phyloP scores from a whole-genome alignment of 805 yeast species.

The Starmerella apis region DNA sequence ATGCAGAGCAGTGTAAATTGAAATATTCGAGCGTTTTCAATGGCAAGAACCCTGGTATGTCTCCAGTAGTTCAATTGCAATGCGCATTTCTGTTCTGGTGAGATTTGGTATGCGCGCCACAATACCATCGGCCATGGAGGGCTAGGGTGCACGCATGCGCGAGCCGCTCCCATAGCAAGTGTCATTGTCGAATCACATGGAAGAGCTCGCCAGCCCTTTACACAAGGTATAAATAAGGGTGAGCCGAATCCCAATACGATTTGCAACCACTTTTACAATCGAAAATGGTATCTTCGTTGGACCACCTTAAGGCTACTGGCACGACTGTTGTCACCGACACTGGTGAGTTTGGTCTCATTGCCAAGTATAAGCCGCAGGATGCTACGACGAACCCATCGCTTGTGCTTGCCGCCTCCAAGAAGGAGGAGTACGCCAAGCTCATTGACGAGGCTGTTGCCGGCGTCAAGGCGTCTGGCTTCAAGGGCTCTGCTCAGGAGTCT shows the following conservation, averaged over 20 bases:
- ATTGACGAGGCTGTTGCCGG: slow-evolving; percentile 84
- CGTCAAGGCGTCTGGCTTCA: slow-evolving; percentile 44
- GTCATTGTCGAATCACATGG: slow-evolving; percentile 8
- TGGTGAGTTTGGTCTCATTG: slow-evolving; percentile 95
- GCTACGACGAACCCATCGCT: slow-evolving; percentile 98
- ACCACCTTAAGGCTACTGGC: slow-evolving; percentile 87
- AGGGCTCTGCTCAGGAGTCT: slow-evolving; percentile 40
- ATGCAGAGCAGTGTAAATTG: too few relatives aligned
- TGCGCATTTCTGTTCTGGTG: neutral
- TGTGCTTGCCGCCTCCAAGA: slow-evolving; percentile 89
- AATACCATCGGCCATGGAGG: neutral
- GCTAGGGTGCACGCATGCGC: neutral
- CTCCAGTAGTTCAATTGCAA: neutral
- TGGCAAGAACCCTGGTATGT: neutral
- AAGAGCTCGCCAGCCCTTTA: neutral
- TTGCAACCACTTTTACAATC: neutral
- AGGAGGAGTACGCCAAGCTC: slow-evolving; percentile 76
- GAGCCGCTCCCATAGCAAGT: slow-evolving; percentile 3
- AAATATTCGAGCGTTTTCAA: too few relatives aligned
- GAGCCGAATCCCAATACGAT: neutral
- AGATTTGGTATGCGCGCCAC: neutral
- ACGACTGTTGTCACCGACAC: slow-evolving; percentile 97
- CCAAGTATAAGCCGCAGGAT: slow-evolving; percentile 97
- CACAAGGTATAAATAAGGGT: slow-evolving; percentile 4
- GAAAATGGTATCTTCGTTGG: slow-evolving; percentile 57